phyloP scores from a whole-genome alignment of 2,329 filamentous ascomycete species.

The Emergomyces pasteurianus region DNA sequence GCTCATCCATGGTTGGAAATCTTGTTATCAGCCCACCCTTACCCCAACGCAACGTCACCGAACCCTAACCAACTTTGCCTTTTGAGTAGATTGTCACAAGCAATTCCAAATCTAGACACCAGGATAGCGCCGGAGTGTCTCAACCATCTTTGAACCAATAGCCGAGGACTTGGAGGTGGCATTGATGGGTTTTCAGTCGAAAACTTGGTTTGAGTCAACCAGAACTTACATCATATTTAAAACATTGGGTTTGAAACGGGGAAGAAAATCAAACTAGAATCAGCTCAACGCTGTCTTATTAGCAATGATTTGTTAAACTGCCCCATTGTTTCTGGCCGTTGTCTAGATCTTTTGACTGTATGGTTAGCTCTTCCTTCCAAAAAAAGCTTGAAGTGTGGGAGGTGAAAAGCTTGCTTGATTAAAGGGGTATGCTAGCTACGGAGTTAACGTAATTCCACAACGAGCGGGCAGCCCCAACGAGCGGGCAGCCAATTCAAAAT shows the following conservation, averaged over 20 bases:
- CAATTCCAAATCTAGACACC: not conserved
- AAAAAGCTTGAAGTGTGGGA: too few species aligned
- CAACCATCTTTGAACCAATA: not conserved
- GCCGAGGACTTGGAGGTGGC: not conserved
- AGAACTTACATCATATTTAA: slow-evolving; percentile 1
- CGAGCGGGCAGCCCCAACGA: too few species aligned
- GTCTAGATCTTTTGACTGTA: too few species aligned
- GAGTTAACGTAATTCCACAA: too few species aligned
- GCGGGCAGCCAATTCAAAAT: too few species aligned
- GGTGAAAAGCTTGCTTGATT: too few species aligned
- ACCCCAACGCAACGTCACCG: not conserved
- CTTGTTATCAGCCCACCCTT: not conserved
- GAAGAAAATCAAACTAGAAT: not conserved
- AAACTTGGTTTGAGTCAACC: not conserved
- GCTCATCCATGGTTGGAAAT: not conserved
- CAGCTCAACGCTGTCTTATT: not conserved
- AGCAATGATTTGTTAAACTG: not conserved
- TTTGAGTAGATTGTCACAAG: not conserved
- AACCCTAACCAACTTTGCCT: not conserved
- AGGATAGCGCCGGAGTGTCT: not conserved
- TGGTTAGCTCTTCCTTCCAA: too few species aligned
- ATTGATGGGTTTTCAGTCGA: not conserved
- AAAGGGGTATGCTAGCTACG: too few species aligned
- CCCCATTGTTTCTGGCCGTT: not conserved
- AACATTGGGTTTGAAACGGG: not conserved